Conservation (phyloP, 2,329 filamentous ascomycete species). For the Paracoccidioides lutzii region DNA sequence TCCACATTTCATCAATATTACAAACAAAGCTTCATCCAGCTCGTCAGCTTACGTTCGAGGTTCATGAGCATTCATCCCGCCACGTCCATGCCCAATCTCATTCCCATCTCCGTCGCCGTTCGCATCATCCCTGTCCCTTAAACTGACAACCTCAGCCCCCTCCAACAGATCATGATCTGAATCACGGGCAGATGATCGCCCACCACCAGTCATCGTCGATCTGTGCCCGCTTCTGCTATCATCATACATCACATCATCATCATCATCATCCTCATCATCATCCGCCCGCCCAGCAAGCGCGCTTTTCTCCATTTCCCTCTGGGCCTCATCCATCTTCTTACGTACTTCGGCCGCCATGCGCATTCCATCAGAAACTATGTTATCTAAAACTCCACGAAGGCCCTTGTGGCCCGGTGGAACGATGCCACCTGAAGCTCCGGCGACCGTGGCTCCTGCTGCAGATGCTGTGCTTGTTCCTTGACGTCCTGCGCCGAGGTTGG, state of each 20-base stretch:
- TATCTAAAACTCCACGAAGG: constrained; percentile 83
- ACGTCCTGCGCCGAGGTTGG: constrained; percentile 48
- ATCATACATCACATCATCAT: constrained; percentile 37
- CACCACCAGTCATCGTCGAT: constrained; percentile 9
- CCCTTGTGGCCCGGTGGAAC: constrained; percentile 58
- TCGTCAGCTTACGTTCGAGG: neutral
- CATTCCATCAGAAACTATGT: constrained; percentile 96
- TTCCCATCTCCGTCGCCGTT: neutral
- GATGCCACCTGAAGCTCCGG: constrained; percentile 45
- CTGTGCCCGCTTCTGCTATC: constrained; percentile 9
- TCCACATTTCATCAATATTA: neutral
- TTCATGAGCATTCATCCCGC: neutral
- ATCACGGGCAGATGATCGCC: constrained; percentile 34
- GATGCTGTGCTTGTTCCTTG: constrained; percentile 27
- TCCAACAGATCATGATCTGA: constrained; percentile 59
- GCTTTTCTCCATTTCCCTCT: constrained; percentile 78
- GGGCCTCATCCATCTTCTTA: constrained; percentile 87
- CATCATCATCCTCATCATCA: constrained; percentile 46
- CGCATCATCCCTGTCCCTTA: constrained; percentile 23
- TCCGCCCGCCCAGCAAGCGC: constrained; percentile 55
- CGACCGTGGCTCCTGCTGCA: constrained; percentile 29
- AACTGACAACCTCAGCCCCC: constrained; percentile 55
- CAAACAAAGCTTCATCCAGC: neutral
- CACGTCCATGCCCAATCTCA: neutral
- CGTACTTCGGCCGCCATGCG: constrained; percentile 86